Evolutionary conservation across 352 stramenopile genomes (phyloP).

Genomic region (Pythium insidiosum): DNA sequence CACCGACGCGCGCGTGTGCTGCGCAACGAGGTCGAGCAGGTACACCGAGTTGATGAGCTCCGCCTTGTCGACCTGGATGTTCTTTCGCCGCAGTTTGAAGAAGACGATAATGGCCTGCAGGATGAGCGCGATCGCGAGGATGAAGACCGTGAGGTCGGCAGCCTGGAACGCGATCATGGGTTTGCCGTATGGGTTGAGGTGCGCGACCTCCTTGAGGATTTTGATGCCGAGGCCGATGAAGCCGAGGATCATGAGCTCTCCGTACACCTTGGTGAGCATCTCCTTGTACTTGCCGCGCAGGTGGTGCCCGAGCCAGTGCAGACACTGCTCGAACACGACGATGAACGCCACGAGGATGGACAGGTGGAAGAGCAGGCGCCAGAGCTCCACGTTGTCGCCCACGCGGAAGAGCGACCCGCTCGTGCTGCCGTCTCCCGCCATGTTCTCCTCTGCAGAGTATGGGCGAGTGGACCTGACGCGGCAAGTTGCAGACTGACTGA

Average conservation of each 20-base stretch:
- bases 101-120: conserved; percentile 21
- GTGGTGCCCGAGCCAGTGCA: conserved; percentile 44
- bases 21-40: conserved; percentile 12
- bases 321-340: conserved; percentile 30
- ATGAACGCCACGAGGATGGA: conserved; percentile 41
- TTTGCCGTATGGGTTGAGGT: conserved; percentile 9
- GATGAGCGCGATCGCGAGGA: conserved; percentile 24
- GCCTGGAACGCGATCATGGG: conserved; percentile 24
- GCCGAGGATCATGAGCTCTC: conserved; percentile 22
- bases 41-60: conserved; percentile 18
- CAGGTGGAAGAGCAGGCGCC: conserved; percentile 37
- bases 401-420: no score
- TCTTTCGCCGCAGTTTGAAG: conserved; percentile 15
- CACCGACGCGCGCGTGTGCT: neutral
- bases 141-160: conserved; percentile 25
- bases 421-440: no score
- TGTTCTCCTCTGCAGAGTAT: no score
- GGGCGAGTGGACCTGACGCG: no score
- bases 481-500: no score
- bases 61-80: conserved; percentile 19
- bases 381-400: no score
- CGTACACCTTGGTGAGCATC: conserved; percentile 53
- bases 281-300: conserved; percentile 57
- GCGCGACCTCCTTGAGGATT: conserved; percentile 15
- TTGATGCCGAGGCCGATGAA: conserved; percentile 32